Evolutionary conservation across 306 rosid genomes (phyloP), one percentile per base, ranked within the genome.

Genomic region (Dalbergia oliveri): DNA sequence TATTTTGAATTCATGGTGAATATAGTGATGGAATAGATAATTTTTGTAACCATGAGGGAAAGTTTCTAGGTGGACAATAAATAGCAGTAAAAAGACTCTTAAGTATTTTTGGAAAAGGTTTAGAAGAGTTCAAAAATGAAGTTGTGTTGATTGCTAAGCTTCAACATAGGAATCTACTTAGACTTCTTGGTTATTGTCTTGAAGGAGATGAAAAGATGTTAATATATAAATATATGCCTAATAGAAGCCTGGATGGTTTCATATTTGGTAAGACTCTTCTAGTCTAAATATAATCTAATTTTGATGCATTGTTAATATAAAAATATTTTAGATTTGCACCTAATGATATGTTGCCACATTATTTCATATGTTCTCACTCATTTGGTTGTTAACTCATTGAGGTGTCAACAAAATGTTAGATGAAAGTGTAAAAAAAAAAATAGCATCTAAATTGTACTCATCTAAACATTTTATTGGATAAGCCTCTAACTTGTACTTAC

Each of bases 191-290:
- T 6, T 93, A 88, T 63, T 93, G 94, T 74, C 60, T 90, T 49
- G 91, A 89, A 87, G 93, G 91, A 86, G 94, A 93, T 53, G 94
- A 93, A 80, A 92, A 88, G 86, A 90, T 92, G 86, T 79, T 92
- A 76, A 49, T 92, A 41, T 90, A 92, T 80, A 94, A 92, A 66
- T 92, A 88, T 15, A 90, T 92, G 94, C 93, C 90, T 43, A 92
- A 90, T 83, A 90, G 82, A 84, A 92, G 94, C 86, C 76, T 92
- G 66, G 97, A 92, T 82, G 79, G 69, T 43, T 92, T 92, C 86
- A 87, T 92, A 86, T 92, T 92, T 67, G 95, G 95, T 92, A 58
- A 76, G 94, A 43, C 33, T 75, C 70, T 15, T 18, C 3, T 41
- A 41, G 2, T 12, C 8, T 50, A 15, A 12, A 50, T 0, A 14